Evolutionary conservation across 257 asterid species (phyloP).

Genomic region (Coffea canephora): DNA sequence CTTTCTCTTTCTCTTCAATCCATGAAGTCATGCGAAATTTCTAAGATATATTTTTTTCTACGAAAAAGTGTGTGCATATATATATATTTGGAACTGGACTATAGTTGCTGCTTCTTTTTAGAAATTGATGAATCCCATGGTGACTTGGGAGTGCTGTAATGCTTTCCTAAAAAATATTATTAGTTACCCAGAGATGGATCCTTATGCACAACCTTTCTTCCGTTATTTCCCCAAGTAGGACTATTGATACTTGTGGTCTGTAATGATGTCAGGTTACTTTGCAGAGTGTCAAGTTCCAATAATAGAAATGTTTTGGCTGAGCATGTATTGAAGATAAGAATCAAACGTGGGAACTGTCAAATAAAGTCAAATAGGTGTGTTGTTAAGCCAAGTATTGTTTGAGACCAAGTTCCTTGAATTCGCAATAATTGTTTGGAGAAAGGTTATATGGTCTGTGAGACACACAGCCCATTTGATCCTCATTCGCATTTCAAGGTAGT

Average conservation of each 20-base stretch:
- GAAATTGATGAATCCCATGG: neutral
- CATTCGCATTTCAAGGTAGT: neutral
- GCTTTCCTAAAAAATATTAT: neutral
- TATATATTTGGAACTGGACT: neutral
- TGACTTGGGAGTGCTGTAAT: neutral
- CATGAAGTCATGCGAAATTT: neutral
- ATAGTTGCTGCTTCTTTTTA: neutral
- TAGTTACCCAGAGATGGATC: neutral
- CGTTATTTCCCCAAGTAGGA: too few species aligned
- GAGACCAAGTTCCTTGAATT: neutral
- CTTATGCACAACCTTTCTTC: neutral
- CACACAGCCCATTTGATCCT: neutral
- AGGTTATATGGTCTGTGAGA: neutral
- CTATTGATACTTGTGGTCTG: constrained; percentile 1
- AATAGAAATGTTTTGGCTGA: constrained; percentile 31
- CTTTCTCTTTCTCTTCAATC: neutral
- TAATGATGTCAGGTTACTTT: constrained; percentile 8
- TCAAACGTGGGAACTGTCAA: constrained; percentile 36
- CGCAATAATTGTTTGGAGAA: neutral
- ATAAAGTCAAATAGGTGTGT: constrained; percentile 26
- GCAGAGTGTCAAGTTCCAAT: constrained; percentile 44
- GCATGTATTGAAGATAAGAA: constrained; percentile 34
- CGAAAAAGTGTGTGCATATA: neutral
- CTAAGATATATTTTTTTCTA: neutral
- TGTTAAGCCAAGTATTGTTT: constrained; percentile 31